phyloP scores from a whole-genome alignment of 2,329 filamentous ascomycete genomes.

The Ophiocordyceps australis region DNA sequence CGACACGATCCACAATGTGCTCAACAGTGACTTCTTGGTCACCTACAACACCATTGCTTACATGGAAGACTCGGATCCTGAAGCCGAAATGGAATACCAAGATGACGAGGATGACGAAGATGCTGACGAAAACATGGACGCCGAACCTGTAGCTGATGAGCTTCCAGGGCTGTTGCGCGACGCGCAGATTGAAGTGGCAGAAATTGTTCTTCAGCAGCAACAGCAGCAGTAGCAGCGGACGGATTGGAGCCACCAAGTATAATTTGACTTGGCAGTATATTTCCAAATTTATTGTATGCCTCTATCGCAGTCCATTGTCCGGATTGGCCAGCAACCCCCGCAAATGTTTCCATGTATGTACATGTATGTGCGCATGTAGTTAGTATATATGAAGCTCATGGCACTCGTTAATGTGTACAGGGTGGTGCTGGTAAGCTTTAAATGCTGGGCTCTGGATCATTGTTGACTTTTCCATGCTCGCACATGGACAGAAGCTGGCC shows the following conservation, averaged over 20 bases:
- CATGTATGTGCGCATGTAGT: no score
- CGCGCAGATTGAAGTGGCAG: slow-evolving; percentile 6
- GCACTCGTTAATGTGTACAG: no score
- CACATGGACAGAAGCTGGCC: slow-evolving; percentile 35
- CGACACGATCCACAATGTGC: slow-evolving; percentile 10
- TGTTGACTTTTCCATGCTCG: slow-evolving; percentile 48
- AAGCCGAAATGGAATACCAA: slow-evolving; percentile 10
- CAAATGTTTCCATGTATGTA: no score
- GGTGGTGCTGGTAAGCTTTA: no score
- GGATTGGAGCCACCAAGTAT: no score
- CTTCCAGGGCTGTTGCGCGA: slow-evolving; percentile 8
- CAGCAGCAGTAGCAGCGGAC: not conserved
- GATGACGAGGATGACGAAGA: slow-evolving; percentile 12
- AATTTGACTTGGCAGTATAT: no score
- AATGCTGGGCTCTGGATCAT: slow-evolving; percentile 24
- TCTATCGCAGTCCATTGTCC: no score
- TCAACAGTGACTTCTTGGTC: slow-evolving; percentile 13
- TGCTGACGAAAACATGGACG: slow-evolving; percentile 8
- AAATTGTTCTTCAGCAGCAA: slow-evolving; percentile 3
- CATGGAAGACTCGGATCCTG: slow-evolving; percentile 6
- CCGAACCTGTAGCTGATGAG: slow-evolving; percentile 8
- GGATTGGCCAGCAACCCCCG: no score
- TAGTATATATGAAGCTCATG: no score
- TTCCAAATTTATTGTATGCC: no score
- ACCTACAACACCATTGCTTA: slow-evolving; percentile 8